phyloP scores from a whole-genome alignment of 257 asterid genomes.

The Fraxinus excelsior region DNA sequence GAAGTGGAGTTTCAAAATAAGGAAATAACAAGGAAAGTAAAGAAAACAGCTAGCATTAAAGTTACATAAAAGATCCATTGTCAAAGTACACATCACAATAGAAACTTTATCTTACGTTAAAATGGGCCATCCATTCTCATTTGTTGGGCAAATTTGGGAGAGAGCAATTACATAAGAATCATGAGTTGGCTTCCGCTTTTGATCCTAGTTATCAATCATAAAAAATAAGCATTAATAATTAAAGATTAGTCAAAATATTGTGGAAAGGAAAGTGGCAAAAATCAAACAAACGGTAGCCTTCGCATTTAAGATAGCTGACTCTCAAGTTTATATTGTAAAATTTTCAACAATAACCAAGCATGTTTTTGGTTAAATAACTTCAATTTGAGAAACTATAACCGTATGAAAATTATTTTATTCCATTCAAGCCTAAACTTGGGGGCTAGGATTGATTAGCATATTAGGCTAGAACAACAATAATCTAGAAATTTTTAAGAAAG shows the following conservation, averaged over 20 bases:
- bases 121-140: conserved; percentile 65
- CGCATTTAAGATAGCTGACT: neutral
- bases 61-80: conserved; percentile 13
- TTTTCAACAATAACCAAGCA: neutral
- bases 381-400: too few species aligned
- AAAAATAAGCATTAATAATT: conserved; percentile 22
- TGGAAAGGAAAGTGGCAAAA: conserved; percentile 1
- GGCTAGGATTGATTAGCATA: too few species aligned
- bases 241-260: conserved; percentile 15
- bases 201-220: conserved; percentile 67
- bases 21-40: conserved; percentile 13
- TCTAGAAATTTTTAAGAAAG: too few species aligned
- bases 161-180: conserved; percentile 78
- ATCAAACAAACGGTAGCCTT: conserved; percentile 10
- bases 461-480: too few species aligned
- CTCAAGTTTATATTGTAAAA: neutral
- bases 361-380: too few species aligned
- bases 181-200: conserved; percentile 85
- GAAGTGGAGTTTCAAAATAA: conserved; percentile 12
- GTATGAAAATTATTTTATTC: too few species aligned
- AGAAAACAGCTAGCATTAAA: conserved; percentile 20
- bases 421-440: too few species aligned
- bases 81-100: conserved; percentile 16
- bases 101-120: conserved; percentile 82
- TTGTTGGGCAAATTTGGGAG: conserved; percentile 76